These are phyloP conservation scores for Fusarium staphyleae DNA, from an alignment of 2,329 filamentous ascomycete genomes.

Conservation along the genomic window DNA sequence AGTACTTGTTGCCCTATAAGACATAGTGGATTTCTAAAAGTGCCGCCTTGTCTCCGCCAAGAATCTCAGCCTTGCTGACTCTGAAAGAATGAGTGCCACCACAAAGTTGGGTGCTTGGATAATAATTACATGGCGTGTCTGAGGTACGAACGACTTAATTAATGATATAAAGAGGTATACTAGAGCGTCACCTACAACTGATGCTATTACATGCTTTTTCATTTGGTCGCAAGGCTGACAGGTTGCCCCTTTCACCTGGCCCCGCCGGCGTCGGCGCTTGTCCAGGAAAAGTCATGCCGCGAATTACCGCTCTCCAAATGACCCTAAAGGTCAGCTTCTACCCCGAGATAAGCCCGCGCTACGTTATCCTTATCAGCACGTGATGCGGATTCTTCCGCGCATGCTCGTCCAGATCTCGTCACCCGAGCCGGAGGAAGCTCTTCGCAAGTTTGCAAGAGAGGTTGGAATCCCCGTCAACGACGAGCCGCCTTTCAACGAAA, in stretches of 20 bases:
- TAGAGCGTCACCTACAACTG: not conserved
- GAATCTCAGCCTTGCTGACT: constrained; percentile 2
- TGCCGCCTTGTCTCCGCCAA: constrained; percentile 15
- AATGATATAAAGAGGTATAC: too few species aligned
- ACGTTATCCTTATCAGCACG: constrained; percentile 45
- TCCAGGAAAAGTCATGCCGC: constrained; percentile 20
- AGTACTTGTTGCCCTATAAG: constrained; percentile 35
- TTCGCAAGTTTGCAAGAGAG: constrained; percentile 47
- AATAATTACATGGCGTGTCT: too few species aligned
- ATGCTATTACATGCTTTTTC: not conserved
- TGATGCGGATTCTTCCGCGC: constrained; percentile 45
- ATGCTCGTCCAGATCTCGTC: constrained; percentile 46
- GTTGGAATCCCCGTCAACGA: constrained; percentile 36
- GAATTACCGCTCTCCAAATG: constrained; percentile 12
- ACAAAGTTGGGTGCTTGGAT: not conserved
- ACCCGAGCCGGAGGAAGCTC: constrained; percentile 47
- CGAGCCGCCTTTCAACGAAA: constrained; percentile 27
- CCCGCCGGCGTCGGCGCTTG: constrained; percentile 28
- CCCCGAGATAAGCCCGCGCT: constrained; percentile 32
- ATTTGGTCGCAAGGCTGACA: not conserved
- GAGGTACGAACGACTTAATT: too few species aligned
- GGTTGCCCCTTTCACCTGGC: not conserved
- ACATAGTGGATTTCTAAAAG: constrained; percentile 31
- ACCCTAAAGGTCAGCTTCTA: constrained; percentile 6
- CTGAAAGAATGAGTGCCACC: not conserved